These are phyloP conservation scores for Phytophthora brassicae DNA, from an alignment of 352 stramenopile species.

Conservation along the genomic window DNA sequence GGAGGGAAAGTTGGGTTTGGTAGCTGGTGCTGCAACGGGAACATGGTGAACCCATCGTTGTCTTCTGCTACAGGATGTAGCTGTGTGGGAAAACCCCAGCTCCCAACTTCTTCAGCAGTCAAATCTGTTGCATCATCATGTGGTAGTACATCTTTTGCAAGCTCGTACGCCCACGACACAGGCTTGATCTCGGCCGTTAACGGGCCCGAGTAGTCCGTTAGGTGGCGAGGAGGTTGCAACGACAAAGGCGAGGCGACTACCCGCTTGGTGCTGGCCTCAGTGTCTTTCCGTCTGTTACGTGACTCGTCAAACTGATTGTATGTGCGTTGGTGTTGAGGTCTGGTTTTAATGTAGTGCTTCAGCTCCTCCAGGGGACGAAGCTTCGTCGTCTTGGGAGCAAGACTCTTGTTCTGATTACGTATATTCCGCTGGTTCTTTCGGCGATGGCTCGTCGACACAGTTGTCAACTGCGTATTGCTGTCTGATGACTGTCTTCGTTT, in stretches of 20 bases:
- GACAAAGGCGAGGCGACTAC: background rate
- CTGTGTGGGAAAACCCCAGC: constrained; percentile 3
- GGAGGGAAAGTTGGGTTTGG: constrained; percentile 21
- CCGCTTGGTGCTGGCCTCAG: background rate
- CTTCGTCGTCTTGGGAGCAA: constrained; percentile 19
- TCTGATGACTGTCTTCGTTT: constrained; percentile 17
- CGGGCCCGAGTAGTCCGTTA: constrained; percentile 17
- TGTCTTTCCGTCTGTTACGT: background rate
- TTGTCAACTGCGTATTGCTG: constrained; percentile 6
- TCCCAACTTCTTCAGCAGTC: background rate
- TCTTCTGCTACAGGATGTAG: constrained; percentile 30
- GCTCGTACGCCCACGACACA: constrained; percentile 52
- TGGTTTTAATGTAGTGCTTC: constrained; percentile 16
- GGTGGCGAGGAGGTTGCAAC: background rate
- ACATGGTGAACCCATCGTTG: constrained; percentile 21
- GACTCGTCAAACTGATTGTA: constrained; percentile 36
- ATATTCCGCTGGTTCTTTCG: constrained; percentile 20
- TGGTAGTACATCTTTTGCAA: constrained; percentile 39
- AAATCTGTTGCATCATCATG: constrained; percentile 17
- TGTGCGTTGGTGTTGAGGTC: constrained; percentile 3
- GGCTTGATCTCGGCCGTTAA: constrained; percentile 69
- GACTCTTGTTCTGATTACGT: constrained; percentile 16
- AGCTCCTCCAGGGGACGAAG: constrained; percentile 26
- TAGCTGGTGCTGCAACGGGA: constrained; percentile 31
- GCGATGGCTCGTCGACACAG: constrained; percentile 1